Conservation (phyloP, 192 early-diverging fungal genomes). For the Podochytrium sp. region DNA sequence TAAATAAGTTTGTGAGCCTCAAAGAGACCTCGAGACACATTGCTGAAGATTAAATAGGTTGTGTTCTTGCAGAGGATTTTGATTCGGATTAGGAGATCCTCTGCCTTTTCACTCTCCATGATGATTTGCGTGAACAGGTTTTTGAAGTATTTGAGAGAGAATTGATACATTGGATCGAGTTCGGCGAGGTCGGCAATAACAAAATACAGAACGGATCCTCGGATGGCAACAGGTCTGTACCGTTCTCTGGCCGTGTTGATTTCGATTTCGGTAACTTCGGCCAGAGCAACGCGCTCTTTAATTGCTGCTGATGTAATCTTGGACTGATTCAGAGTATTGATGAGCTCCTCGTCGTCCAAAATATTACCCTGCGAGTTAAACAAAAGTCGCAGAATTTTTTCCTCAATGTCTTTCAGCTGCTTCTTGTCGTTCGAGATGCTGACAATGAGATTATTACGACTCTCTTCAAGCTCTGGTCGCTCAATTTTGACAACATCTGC, state of each 20-base stretch:
- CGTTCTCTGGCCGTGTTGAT: conserved; percentile 62
- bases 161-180: conserved; percentile 71
- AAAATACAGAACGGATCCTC: conserved; percentile 67
- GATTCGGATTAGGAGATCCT: conserved; percentile 52
- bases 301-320: conserved; percentile 69
- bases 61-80: conserved; percentile 55
- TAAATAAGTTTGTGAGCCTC: conserved; percentile 64
- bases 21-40: conserved; percentile 64
- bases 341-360: conserved; percentile 68
- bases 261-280: conserved; percentile 62
- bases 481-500: conserved; percentile 66
- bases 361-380: conserved; percentile 71
- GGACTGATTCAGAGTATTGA: conserved; percentile 67
- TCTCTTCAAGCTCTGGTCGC: conserved; percentile 64
- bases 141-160: conserved; percentile 69
- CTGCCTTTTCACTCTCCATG: conserved; percentile 51
- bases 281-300: conserved; percentile 57
- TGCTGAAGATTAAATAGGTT: conserved; percentile 59
- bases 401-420: conserved; percentile 66
- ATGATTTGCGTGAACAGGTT: conserved; percentile 63
- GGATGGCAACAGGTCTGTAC: conserved; percentile 64
- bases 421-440: conserved; percentile 64
- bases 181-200: conserved; percentile 63
- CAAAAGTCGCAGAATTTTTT: conserved; percentile 62
- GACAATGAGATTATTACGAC: conserved; percentile 62